Evolutionary conservation across 108 stramenopile species (phyloP).

Genomic region (Cylindrotheca closterium): DNA sequence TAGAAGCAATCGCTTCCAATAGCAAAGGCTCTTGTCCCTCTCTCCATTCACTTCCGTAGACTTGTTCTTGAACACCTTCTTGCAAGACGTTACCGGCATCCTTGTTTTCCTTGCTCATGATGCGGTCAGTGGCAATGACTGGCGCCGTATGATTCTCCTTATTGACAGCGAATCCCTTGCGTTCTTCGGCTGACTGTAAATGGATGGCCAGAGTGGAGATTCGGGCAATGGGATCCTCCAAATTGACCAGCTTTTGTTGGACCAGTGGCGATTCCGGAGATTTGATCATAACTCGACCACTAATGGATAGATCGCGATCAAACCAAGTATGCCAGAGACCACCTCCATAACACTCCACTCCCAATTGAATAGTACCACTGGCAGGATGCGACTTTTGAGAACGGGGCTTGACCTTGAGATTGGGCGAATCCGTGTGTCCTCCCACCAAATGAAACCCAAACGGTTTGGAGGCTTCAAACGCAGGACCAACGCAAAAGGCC

Average conservation of each 20-base stretch:
- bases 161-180: constrained; percentile 75
- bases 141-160: constrained; percentile 90
- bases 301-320: constrained; percentile 70
- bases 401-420: constrained; percentile 86
- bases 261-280: constrained; percentile 17
- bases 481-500: constrained; percentile 90
- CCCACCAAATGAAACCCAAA: constrained; percentile 88
- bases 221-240: constrained; percentile 80
- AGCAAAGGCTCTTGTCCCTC: constrained; percentile 83
- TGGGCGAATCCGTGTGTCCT: constrained; percentile 87
- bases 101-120: constrained; percentile 17
- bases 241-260: constrained; percentile 56
- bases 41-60: constrained; percentile 56
- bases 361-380: constrained; percentile 51
- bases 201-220: constrained; percentile 93
- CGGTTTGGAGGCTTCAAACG: constrained; percentile 41
- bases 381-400: constrained; percentile 41
- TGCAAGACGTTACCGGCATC: constrained; percentile 35
- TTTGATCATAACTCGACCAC: constrained; percentile 60
- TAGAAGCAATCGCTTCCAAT: constrained; percentile 75
- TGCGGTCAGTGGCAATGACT: constrained; percentile 69
- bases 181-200: constrained; percentile 84
- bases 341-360: constrained; percentile 83
- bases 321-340: constrained; percentile 89
- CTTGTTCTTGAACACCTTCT: constrained; percentile 46